Conservation (phyloP, 768 basidiomycete species). For the Russula virescens region DNA sequence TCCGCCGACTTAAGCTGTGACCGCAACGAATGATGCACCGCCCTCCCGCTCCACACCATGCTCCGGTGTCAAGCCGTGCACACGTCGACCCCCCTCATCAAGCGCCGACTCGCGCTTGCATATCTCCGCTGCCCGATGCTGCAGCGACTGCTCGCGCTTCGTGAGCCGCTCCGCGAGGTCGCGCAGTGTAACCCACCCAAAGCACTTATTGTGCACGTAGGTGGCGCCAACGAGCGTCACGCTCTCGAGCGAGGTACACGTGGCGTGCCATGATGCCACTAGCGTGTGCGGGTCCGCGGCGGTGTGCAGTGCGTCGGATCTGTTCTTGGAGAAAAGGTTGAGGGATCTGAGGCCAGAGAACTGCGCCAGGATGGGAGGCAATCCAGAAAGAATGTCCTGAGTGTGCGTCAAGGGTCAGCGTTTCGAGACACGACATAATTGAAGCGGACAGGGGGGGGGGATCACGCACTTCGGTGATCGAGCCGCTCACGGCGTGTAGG, state of each 20-base stretch:
- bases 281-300: constrained; percentile 16
- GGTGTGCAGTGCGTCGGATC: constrained; percentile 24
- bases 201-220: constrained; percentile 22
- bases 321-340: constrained; percentile 27
- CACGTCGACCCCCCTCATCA: neutral
- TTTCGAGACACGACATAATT: neutral
- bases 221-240: constrained; percentile 26
- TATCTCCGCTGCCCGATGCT: constrained; percentile 1
- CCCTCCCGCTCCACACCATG: constrained; percentile 1
- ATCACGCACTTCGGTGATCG: constrained; percentile 25
- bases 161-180: constrained; percentile 24
- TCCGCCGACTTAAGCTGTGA: constrained; percentile 2
- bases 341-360: constrained; percentile 26
- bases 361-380: constrained; percentile 25
- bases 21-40: constrained; percentile 12
- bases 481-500: constrained; percentile 28
- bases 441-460: too few species aligned
- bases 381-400: constrained; percentile 27
- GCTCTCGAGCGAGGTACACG: constrained; percentile 27
- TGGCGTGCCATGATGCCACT: constrained; percentile 24
- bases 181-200: constrained; percentile 26
- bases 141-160: constrained; percentile 16
- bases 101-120: constrained; percentile 11
- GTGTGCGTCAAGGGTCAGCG: neutral
- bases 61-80: constrained; percentile 5